Evolutionary conservation across 1,284 basidiomycete species (phyloP).

Genomic region (Cryptococcus amylolentus): DNA sequence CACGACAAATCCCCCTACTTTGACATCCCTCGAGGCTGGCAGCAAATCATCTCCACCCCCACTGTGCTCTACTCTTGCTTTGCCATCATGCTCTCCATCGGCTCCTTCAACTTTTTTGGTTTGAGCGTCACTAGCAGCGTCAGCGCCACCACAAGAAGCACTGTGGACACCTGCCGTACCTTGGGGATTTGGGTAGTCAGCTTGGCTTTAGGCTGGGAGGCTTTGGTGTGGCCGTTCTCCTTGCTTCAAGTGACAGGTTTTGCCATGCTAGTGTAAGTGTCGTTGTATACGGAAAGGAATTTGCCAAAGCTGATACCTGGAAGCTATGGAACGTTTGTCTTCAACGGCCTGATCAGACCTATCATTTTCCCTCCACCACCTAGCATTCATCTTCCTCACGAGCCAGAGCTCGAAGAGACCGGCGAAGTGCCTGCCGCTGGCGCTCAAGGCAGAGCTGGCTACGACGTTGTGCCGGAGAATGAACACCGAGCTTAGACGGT

Average conservation of each 20-base stretch:
- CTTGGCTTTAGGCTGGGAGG: conserved; percentile 88
- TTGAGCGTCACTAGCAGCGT: conserved; percentile 86
- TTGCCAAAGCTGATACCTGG: background rate
- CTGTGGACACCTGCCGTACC: conserved; percentile 95
- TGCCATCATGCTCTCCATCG: conserved; percentile 75
- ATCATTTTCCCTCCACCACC: conserved; percentile 53
- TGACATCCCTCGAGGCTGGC: conserved; percentile 83
- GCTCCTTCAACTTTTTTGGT: conserved; percentile 96
- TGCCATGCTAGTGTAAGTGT: conserved; percentile 70
- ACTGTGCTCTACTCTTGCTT: conserved; percentile 72
- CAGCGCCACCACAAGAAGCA: conserved; percentile 79
- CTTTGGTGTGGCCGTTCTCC: conserved; percentile 74
- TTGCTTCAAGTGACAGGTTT: conserved; percentile 87
- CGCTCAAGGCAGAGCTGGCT: conserved; percentile 32
- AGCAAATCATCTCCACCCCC: conserved; percentile 78
- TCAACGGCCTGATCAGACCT: conserved; percentile 69
- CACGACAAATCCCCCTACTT: conserved; percentile 74
- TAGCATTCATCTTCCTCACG: conserved; percentile 35
- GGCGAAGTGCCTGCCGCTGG: conserved; percentile 34
- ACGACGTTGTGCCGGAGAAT: conserved; percentile 28
- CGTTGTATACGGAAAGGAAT: background rate
- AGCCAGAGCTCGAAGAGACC: conserved; percentile 38
- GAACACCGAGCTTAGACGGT: background rate
- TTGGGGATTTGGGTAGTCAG: conserved; percentile 75
- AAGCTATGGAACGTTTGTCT: conserved; percentile 54